Conservation (phyloP, 176 grass and related monocot species). For the Phyllostachys edulis region DNA sequence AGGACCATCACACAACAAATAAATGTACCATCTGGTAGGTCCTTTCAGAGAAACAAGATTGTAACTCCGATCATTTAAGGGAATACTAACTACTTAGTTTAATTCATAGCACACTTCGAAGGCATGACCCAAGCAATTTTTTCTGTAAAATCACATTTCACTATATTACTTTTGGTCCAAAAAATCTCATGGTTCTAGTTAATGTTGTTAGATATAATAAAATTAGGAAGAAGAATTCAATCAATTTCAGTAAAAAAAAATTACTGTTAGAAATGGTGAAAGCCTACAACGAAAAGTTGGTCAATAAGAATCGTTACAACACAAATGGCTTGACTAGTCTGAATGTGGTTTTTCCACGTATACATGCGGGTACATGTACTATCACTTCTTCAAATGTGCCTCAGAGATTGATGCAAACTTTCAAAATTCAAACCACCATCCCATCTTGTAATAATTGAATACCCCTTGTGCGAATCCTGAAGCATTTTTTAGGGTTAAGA, state of each 20-base stretch:
- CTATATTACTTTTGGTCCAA: neutral
- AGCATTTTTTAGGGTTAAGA: too few species aligned
- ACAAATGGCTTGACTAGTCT: neutral
- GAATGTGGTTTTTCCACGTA: too few species aligned
- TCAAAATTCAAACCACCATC: too few species aligned
- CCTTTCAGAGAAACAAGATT: neutral
- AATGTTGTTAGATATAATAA: neutral
- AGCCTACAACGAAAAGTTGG: neutral
- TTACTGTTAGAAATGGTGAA: neutral
- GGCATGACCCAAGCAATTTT: neutral
- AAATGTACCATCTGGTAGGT: neutral
- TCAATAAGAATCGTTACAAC: slow-evolving; percentile 10
- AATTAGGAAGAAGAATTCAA: neutral
- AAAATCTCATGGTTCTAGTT: neutral
- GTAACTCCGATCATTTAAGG: neutral
- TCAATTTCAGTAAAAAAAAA: neutral
- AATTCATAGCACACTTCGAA: neutral
- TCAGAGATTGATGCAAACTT: too few species aligned
- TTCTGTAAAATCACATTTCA: neutral
- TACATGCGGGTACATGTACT: too few species aligned
- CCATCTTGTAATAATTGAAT: too few species aligned
- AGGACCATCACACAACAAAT: neutral
- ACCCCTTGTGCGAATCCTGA: too few species aligned
- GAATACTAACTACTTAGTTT: neutral
- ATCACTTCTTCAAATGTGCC: too few species aligned